phyloP scores from a whole-genome alignment of 192 early-diverging fungal species.

The Pecoramyces ruminantium region DNA sequence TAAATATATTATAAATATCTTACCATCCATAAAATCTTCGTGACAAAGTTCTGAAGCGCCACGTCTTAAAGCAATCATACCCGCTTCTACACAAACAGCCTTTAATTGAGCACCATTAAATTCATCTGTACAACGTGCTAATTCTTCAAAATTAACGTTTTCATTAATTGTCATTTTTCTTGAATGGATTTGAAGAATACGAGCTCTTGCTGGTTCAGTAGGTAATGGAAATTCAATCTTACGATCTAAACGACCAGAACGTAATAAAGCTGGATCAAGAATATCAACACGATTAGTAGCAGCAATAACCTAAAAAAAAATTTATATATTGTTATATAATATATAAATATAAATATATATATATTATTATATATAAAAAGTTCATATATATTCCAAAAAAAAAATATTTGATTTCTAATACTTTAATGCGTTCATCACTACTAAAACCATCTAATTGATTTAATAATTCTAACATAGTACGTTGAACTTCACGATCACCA shows the following conservation, averaged over 20 bases:
- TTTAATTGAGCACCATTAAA: constrained; percentile 99
- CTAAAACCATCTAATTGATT: constrained; percentile 97
- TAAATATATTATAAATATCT: too few relatives aligned
- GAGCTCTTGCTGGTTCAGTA: constrained; percentile 85
- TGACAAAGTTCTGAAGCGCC: constrained; percentile 74
- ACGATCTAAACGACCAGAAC: constrained; percentile 75
- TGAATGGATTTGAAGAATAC: constrained; percentile 93
- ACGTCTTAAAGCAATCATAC: constrained; percentile 91
- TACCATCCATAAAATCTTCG: constrained; percentile 91
- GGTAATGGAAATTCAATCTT: constrained; percentile 86
- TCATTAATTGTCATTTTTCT: constrained; percentile 93
- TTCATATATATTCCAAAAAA: too few relatives aligned
- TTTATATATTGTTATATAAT: too few relatives aligned
- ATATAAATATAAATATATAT: too few relatives aligned
- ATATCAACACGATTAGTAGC: constrained; percentile 95
- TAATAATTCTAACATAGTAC: constrained; percentile 96
- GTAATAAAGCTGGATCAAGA: constrained; percentile 72
- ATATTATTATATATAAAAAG: too few relatives aligned
- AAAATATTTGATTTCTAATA: constrained; percentile 9
- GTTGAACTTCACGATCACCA: constrained; percentile 95
- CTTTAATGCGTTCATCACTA: constrained; percentile 91
- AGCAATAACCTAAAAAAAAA: constrained; percentile 58
- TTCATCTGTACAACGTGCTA: constrained; percentile 88
- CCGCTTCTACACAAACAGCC: constrained; percentile 94
- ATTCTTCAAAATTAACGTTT: constrained; percentile 92